Evolutionary conservation across 345 rosid species (phyloP).

Genomic region (Lepidium africanum): DNA sequence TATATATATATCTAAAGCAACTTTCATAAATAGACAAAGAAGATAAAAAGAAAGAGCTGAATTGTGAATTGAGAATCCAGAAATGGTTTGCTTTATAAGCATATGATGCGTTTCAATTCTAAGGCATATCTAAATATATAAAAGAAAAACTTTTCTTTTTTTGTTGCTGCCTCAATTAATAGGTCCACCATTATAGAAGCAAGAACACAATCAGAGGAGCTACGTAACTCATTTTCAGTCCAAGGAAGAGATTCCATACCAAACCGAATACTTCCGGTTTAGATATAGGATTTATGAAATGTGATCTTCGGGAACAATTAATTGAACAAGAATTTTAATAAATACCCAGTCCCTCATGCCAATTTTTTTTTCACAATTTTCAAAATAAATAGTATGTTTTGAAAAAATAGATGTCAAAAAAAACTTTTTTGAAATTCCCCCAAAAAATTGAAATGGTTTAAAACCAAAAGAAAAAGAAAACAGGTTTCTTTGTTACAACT

Average conservation of each 20-base stretch:
- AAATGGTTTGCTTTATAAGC: conserved; percentile 12
- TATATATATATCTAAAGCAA: conserved; percentile 34
- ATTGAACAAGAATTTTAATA: no score
- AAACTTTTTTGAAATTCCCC: no score
- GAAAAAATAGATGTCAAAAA: no score
- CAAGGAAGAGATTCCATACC: neutral
- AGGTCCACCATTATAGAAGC: conserved; percentile 13
- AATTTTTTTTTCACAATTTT: no score
- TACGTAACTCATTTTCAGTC: neutral
- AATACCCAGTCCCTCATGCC: no score
- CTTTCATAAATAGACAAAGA: neutral
- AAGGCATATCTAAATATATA: neutral
- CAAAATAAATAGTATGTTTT: no score
- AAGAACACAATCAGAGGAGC: neutral
- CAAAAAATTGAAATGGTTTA: neutral
- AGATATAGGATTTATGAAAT: neutral
- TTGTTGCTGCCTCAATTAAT: conserved; percentile 10
- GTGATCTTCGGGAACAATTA: neutral
- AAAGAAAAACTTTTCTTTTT: neutral
- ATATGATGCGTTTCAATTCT: conserved; percentile 17
- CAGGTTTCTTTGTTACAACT: neutral
- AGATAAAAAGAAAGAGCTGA: conserved; percentile 10
- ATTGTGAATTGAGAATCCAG: conserved; percentile 8
- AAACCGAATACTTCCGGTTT: conserved; percentile 1
- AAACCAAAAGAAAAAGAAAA: neutral